Base-by-base conservation (phyloP, 345 rosid species). In the Physaria fendleri region DNA sequence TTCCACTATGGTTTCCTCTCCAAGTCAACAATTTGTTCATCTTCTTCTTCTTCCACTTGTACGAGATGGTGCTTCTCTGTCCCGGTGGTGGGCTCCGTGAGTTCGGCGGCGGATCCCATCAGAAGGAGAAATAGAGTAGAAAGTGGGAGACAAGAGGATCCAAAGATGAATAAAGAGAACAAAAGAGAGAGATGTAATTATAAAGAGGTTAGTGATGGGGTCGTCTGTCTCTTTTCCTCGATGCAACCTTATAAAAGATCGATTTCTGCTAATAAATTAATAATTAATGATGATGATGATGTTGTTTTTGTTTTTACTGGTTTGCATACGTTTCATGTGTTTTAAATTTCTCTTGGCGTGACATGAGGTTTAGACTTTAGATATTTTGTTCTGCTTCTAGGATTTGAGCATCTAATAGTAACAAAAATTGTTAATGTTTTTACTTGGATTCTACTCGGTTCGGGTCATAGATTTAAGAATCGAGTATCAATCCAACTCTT, bases 41-140 rank as follows among this genome's bases (percentile, higher is more conserved):
- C 71, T 13, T 63, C 70, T 22, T 29, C 64, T 42, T 8, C 35
- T 10, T 32, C 64, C 1, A 24, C 33, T 13, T 13, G 10, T 4
- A 63, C 13, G 7, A 9, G 46, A 1, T 46, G 49, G 42, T 33
- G 64, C 20, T 22, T 56, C 64, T 70, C 69, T 16, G 74, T 24
- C 69, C 68, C 68, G 63, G 69, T 39, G 60, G 74, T 63, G 74
- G 69, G 74, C 34, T 56, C 74, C 4, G 20, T 63, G 47, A 41
- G 0, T 27, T 62, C 59, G 16, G 69, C 69, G 59, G 64, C 63
- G 64, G 69, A 62, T 56, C 65, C 69, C 74, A 70, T 70, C 21
- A 9, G 5, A 51, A 32, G 12, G 14, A 2, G 13, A 29, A 49
- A 43, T 23, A 41, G 22, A 66, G 7, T 15, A 21, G 12, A 30